phyloP scores from a whole-genome alignment of 1,139 yeast genomes.

The Maudiozyma humilis region DNA sequence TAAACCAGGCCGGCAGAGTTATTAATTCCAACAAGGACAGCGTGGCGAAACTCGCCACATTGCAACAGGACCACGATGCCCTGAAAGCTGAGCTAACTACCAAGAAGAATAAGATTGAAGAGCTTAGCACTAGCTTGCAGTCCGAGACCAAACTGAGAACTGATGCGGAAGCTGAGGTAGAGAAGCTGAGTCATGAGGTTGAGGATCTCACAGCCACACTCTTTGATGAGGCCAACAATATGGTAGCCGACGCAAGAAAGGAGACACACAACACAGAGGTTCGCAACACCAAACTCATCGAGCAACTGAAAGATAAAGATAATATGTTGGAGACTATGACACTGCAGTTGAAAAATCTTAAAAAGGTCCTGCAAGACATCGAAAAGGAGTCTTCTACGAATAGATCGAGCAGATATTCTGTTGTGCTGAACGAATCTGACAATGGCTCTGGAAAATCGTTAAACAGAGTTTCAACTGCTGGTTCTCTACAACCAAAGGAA shows the following conservation, averaged over 20 bases:
- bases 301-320: slow-evolving; percentile 67
- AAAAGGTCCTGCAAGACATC: slow-evolving; percentile 44
- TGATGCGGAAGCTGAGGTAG: slow-evolving; percentile 52
- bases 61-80: slow-evolving; percentile 25
- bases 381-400: slow-evolving; percentile 22
- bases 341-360: slow-evolving; percentile 62
- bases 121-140: slow-evolving; percentile 30
- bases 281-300: slow-evolving; percentile 44
- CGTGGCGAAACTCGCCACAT: slow-evolving; percentile 17
- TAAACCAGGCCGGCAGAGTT: slow-evolving; percentile 25
- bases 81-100: slow-evolving; percentile 31
- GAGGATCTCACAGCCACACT: slow-evolving; percentile 70
- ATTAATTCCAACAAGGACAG: slow-evolving; percentile 18
- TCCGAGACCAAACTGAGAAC: slow-evolving; percentile 36
- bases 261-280: slow-evolving; percentile 47
- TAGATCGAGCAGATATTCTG: slow-evolving; percentile 22
- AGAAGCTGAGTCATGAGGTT: slow-evolving; percentile 56
- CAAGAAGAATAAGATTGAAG: slow-evolving; percentile 33
- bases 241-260: slow-evolving; percentile 65
- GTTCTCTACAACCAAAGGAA: slow-evolving; percentile 5
- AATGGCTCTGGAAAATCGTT: slow-evolving; percentile 18
- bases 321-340: slow-evolving; percentile 56
- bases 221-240: slow-evolving; percentile 71
- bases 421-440: slow-evolving; percentile 11
- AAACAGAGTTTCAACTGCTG: slow-evolving; percentile 13